Evolutionary conservation across 306 rosid genomes (phyloP).

Genomic region (Adenanthera pavonina): DNA sequence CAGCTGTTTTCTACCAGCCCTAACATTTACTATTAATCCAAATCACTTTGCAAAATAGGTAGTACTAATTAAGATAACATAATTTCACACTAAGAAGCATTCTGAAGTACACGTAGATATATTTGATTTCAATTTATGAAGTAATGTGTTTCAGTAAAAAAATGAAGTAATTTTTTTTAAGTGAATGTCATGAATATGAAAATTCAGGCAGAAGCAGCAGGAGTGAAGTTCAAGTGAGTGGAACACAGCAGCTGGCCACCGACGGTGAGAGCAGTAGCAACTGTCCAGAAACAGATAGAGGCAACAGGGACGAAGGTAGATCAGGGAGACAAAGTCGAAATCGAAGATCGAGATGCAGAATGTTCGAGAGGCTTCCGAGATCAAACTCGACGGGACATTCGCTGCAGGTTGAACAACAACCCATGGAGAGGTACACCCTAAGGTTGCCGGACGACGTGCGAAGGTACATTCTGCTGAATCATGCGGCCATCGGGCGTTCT

Average conservation of each 20-base stretch:
- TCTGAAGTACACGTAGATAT: too few relatives aligned
- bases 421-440: conserved; percentile 47
- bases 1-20: too few relatives aligned
- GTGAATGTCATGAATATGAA: not conserved
- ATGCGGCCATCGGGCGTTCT: conserved; percentile 39
- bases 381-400: conserved; percentile 72
- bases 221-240: not conserved
- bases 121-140: too few relatives aligned
- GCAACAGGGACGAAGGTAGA: not conserved
- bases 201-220: not conserved
- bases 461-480: conserved; percentile 38
- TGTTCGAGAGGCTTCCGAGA: conserved; percentile 38
- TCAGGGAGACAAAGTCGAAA: not conserved
- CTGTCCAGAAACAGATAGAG: not conserved
- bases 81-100: too few relatives aligned
- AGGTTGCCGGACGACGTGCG: conserved; percentile 53
- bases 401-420: conserved; percentile 30
- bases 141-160: too few relatives aligned
- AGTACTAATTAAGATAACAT: too few relatives aligned
- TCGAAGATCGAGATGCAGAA: not conserved
- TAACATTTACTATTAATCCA: too few relatives aligned
- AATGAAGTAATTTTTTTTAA: too few relatives aligned
- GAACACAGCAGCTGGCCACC: not conserved
- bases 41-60: too few relatives aligned
- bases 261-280: not conserved